phyloP scores from a whole-genome alignment of 139 green algal genomes.

The Picochlorum sp. region DNA sequence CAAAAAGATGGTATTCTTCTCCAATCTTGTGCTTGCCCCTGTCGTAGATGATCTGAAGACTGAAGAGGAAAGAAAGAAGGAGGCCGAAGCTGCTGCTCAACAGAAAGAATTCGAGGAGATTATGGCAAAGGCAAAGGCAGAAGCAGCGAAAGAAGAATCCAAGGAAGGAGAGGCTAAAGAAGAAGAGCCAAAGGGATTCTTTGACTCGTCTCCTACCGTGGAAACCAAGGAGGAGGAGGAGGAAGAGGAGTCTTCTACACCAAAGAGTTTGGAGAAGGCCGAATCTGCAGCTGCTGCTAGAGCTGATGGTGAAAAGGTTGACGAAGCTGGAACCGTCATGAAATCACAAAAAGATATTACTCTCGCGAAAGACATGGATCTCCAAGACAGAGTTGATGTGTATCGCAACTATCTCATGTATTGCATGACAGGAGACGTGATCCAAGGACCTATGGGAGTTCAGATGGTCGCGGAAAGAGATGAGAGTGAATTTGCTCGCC shows the following conservation, averaged over 20 bases:
- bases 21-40: conserved; percentile 73
- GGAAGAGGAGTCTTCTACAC: conserved; percentile 10
- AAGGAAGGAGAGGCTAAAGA: conserved; percentile 35
- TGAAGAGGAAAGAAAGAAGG: conserved; percentile 31
- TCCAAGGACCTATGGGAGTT: conserved; percentile 84
- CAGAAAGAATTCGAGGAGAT: conserved; percentile 41
- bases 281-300: conserved; percentile 29
- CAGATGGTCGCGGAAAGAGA: conserved; percentile 60
- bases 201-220: not conserved
- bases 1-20: conserved; percentile 93
- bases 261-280: conserved; percentile 36
- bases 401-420: conserved; percentile 95
- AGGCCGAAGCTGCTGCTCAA: conserved; percentile 26
- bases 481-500: conserved; percentile 66
- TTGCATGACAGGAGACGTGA: conserved; percentile 78
- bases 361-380: conserved; percentile 71
- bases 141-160: conserved; percentile 26
- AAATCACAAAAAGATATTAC: conserved; percentile 92
- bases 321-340: conserved; percentile 12
- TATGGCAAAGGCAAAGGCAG: conserved; percentile 24
- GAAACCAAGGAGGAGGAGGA: conserved; percentile 1
- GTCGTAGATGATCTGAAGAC: conserved; percentile 70
- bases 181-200: conserved; percentile 17
- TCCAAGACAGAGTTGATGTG: conserved; percentile 65
- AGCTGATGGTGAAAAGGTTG: conserved; percentile 19